Conservation (phyloP, 164 flowering plant genomes). For the Stephania cephalantha region DNA sequence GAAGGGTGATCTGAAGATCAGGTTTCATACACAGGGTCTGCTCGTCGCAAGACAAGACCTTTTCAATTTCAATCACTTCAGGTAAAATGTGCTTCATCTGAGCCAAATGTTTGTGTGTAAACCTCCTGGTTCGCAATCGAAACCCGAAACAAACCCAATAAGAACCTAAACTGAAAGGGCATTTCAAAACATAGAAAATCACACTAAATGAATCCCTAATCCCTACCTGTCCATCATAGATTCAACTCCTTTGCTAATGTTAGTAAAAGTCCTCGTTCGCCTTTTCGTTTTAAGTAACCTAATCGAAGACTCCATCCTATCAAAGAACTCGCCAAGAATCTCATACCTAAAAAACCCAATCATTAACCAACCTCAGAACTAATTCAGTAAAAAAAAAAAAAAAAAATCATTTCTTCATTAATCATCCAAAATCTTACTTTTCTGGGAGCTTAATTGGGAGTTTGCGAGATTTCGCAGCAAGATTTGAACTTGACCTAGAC, state of each 20-base stretch:
- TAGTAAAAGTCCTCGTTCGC: slow-evolving; percentile 39
- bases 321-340: slow-evolving; percentile 32
- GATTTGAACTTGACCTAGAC: neutral
- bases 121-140: slow-evolving; percentile 52
- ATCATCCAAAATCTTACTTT: slow-evolving; percentile 18
- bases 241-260: slow-evolving; percentile 43
- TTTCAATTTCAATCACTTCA: slow-evolving; percentile 55
- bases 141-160: slow-evolving; percentile 1
- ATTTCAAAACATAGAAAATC: neutral
- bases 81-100: slow-evolving; percentile 74
- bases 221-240: slow-evolving; percentile 62
- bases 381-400: neutral
- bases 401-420: neutral
- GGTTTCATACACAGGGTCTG: slow-evolving; percentile 65
- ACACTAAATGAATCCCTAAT: neutral
- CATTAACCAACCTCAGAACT: neutral
- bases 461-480: slow-evolving; percentile 1
- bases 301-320: slow-evolving; percentile 44
- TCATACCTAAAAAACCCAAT: slow-evolving; percentile 31
- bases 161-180: neutral
- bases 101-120: slow-evolving; percentile 60
- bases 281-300: slow-evolving; percentile 54
- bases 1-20: slow-evolving; percentile 49
- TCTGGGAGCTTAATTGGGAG: slow-evolving; percentile 27
- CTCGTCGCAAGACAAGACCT: slow-evolving; percentile 48